Percentiles rank a stretch among this genome's conserved stretches.
Conservation (phyloP, 768 basidiomycete species). For the Tulasnella sp. region DNA sequence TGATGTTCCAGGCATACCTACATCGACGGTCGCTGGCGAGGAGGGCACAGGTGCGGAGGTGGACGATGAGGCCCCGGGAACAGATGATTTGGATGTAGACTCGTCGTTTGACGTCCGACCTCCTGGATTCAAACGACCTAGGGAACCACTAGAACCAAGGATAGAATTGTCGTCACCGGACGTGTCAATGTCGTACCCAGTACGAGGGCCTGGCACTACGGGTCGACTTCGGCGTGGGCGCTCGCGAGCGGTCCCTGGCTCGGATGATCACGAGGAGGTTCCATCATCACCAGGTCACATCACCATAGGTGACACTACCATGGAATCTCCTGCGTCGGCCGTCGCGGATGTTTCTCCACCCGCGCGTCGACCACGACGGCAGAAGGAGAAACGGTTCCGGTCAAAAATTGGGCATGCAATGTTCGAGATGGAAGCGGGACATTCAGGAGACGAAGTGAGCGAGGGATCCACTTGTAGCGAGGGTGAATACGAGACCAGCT, state of each 20-base stretch:
- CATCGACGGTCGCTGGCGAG: background rate
- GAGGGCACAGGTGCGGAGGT: background rate
- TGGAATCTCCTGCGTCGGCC: background rate
- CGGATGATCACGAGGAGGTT: background rate
- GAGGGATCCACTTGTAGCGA: constrained; percentile 53
- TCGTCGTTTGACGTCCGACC: background rate
- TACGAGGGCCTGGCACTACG: background rate
- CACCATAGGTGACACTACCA: background rate
- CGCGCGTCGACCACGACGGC: background rate
- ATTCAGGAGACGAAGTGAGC: constrained; percentile 72
- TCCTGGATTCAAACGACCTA: background rate
- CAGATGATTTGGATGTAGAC: constrained; percentile 3
- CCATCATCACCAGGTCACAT: background rate
- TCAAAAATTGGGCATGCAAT: constrained; percentile 22
- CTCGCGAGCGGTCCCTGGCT: background rate
- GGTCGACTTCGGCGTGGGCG: background rate
- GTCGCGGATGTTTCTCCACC: constrained; percentile 3
- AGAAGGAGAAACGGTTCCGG: constrained; percentile 4
- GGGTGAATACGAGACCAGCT: constrained; percentile 54
- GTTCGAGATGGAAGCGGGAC: constrained; percentile 59
- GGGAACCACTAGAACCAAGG: background rate
- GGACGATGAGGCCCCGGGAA: background rate
- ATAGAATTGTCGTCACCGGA: background rate
- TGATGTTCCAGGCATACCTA: background rate
- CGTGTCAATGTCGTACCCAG: constrained; percentile 5